Base-by-base conservation (phyloP, 441 rosid genomes). In the Populus hybrid region DNA sequence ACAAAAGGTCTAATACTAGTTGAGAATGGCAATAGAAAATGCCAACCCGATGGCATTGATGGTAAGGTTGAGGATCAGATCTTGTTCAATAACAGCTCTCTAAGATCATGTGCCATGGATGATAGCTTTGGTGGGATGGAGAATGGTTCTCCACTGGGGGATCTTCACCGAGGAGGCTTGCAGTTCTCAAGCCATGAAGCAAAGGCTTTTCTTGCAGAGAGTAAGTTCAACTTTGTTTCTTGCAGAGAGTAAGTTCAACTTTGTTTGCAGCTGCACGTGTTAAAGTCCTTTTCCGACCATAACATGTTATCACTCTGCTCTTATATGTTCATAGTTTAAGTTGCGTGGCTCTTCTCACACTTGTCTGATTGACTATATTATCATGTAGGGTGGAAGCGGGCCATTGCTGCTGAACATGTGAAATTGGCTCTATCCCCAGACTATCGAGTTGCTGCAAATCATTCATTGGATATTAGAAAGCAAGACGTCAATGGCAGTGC, bases 321-420 rank as follows among this genome's bases (percentile, higher is more conserved):
- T 38, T 69, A 67, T 61, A 14, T 38, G 16, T 28, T 24, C 6
- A 53, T 28, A 12, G 9, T 74, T 8, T 24, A 7, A 32, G 46
- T 71, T 66, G 65, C 38, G 3, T 40, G 46, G 26, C 50, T 28
- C 35, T 46, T 69, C 12, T 10, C 61, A 28, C 19, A 38, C 23
- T 40, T 23, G 11, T 30, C 72, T 76, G 67, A 50, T 57, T 72
- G 76, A 34, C 69, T 50, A 32, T 46, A n/a, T 59, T 70, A 40
- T 67, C 63, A 61, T 76, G 78, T 84, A 96, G 99, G 98, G 86
- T 96, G 99, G 99, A 94, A 91, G 84, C 92, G 89, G 84, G 94
- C 96, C 73, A 85, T 85, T 59, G 88, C 90, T 65, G 70, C 83
- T 24, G 80, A 79, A 24, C 65, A 63, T 72, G 74, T 75, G 10